phyloP scores from a whole-genome alignment of 2,329 filamentous ascomycete genomes.

The Xenoacremonium recifei region DNA sequence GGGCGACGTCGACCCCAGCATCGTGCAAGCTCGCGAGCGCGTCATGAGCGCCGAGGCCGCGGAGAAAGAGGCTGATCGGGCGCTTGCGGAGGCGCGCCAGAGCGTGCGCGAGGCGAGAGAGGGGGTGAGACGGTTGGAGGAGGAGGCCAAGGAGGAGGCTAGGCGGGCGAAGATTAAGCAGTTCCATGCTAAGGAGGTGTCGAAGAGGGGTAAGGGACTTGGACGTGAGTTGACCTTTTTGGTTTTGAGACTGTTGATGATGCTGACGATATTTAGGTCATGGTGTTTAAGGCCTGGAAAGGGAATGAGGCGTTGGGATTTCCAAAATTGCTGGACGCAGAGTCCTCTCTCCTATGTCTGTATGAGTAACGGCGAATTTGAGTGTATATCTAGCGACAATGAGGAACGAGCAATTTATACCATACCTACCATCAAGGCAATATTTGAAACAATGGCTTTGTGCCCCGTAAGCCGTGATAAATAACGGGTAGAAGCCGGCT shows the following conservation, averaged over 20 bases:
- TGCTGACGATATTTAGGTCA: background rate
- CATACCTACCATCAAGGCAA: too few species aligned
- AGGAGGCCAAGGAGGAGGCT: slow-evolving; percentile 65
- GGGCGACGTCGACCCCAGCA: slow-evolving; percentile 58
- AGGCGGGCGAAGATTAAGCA: slow-evolving; percentile 67
- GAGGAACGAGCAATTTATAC: too few species aligned
- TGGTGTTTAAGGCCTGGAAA: background rate
- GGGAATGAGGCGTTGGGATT: too few species aligned
- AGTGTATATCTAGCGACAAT: too few species aligned
- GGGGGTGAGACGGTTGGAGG: slow-evolving; percentile 61
- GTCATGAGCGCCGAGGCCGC: slow-evolving; percentile 62
- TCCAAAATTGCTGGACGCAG: too few species aligned
- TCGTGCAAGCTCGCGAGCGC: slow-evolving; percentile 59
- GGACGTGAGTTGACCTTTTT: slow-evolving; percentile 53
- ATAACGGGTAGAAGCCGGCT: too few species aligned
- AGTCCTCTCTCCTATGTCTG: too few species aligned
- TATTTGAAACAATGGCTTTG: too few species aligned
- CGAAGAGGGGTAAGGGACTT: slow-evolving; percentile 67
- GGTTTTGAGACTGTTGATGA: background rate
- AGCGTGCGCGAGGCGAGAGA: slow-evolving; percentile 63
- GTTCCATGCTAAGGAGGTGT: slow-evolving; percentile 61
- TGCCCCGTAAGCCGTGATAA: too few species aligned
- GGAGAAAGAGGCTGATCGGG: slow-evolving; percentile 64
- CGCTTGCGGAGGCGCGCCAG: slow-evolving; percentile 54
- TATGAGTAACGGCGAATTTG: too few species aligned